Percentiles rank a stretch among this genome's conserved stretches.
phyloP scores from a whole-genome alignment of 805 yeast genomes.

The Myxozyma melibiosi region DNA sequence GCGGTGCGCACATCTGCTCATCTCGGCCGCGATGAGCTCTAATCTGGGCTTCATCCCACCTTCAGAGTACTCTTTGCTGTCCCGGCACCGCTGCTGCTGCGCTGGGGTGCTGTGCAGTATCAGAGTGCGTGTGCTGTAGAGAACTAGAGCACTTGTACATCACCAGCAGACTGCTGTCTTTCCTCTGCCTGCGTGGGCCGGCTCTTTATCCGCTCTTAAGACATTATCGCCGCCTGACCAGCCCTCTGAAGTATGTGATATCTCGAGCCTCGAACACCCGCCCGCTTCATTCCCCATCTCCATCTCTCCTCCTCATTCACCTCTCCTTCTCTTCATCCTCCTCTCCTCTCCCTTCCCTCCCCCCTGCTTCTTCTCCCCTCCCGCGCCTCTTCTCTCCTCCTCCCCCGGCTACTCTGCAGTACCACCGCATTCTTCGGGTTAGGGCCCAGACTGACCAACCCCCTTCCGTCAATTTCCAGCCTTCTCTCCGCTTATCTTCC shows the following conservation, averaged over 20 bases:
- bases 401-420: background rate
- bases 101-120: no score
- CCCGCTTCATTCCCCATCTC: background rate
- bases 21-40: slow-evolving; percentile 8
- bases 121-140: background rate
- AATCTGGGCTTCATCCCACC: background rate
- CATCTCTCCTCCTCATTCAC: background rate
- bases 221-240: no score
- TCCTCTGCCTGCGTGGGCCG: no score
- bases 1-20: slow-evolving; percentile 14
- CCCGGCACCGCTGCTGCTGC: background rate
- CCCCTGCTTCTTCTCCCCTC: background rate
- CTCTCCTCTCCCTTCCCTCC: background rate
- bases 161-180: no score
- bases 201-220: no score
- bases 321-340: background rate
- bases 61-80: background rate
- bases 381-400: background rate
- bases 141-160: no score
- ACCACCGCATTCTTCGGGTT: slow-evolving; percentile 7
- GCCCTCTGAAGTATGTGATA: no score
- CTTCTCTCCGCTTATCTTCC: background rate
- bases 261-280: no score
- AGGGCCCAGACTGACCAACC: background rate
- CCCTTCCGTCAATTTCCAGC: no score